Evolutionary conservation across 257 asterid species (phyloP).

Genomic region (Gentiana dahurica): DNA sequence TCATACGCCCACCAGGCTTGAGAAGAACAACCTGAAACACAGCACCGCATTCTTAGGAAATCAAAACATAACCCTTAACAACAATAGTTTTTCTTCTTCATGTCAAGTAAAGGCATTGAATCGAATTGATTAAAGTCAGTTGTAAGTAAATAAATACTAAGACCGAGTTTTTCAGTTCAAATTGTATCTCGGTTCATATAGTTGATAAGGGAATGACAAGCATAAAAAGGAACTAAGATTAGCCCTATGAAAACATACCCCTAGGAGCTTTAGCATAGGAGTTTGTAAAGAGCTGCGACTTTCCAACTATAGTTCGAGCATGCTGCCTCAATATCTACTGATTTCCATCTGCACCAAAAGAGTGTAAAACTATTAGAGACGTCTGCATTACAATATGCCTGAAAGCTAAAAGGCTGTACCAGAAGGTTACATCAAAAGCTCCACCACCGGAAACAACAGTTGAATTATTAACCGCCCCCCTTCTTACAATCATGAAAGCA

Average conservation of each 20-base stretch:
- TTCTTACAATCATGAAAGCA: constrained; percentile 40
- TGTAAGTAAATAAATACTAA: no score
- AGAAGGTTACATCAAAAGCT: constrained; percentile 64
- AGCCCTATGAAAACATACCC: constrained; percentile 30
- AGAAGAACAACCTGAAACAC: constrained; percentile 12
- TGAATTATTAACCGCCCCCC: constrained; percentile 65
- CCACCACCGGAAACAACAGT: constrained; percentile 92
- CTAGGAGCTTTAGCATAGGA: constrained; percentile 81
- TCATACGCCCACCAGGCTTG: constrained; percentile 10
- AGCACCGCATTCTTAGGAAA: background rate
- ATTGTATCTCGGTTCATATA: no score
- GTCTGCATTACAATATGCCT: background rate
- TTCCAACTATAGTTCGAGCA: constrained; percentile 79
- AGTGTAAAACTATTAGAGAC: constrained; percentile 3
- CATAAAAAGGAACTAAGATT: no score
- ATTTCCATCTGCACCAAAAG: constrained; percentile 61
- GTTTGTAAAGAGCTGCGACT: constrained; percentile 78
- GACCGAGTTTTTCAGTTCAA: no score
- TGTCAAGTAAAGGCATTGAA: no score
- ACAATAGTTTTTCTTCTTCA: background rate
- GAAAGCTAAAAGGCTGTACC: constrained; percentile 11
- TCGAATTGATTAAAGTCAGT: no score
- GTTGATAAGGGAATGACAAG: no score
- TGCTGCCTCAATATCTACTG: constrained; percentile 81
- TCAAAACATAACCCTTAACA: background rate